A percentile compares a stretch with the other conserved stretches of the same genome.
Conservation (phyloP, 1,284 basidiomycete species). For the Meripilus lineatus region DNA sequence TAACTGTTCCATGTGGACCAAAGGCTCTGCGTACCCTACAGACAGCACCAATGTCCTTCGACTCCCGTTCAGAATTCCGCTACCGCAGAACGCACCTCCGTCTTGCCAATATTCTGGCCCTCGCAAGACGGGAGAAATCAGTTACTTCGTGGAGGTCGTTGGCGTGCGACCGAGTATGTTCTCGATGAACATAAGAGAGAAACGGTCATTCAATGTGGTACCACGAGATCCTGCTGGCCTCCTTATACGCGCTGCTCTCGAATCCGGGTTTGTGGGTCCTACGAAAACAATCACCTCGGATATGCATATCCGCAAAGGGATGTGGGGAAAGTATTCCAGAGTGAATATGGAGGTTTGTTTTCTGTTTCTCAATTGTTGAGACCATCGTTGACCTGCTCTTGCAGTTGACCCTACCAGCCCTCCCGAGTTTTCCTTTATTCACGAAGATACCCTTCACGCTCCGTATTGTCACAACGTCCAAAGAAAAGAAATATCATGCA, state of each 20-base stretch:
- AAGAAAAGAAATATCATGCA: constrained; percentile 1
- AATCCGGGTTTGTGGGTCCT: background rate
- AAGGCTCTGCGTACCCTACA: background rate
- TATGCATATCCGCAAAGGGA: background rate
- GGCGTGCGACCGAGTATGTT: background rate
- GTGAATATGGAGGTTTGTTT: no score
- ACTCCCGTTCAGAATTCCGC: background rate
- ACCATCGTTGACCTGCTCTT: background rate
- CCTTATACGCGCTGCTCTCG: background rate
- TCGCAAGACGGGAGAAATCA: background rate
- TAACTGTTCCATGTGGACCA: background rate
- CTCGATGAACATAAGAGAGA: background rate
- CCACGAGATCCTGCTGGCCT: background rate
- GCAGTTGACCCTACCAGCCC: background rate
- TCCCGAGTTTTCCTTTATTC: background rate
- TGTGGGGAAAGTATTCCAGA: background rate
- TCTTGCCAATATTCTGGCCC: background rate
- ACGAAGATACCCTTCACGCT: constrained; percentile 1
- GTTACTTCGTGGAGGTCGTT: constrained; percentile 2
- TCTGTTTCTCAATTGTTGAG: no score
- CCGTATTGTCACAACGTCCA: background rate
- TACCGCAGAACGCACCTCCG: background rate
- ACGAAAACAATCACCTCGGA: background rate
- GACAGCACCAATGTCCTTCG: background rate
- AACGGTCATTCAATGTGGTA: background rate